phyloP scores from a whole-genome alignment of 345 rosid genomes.

The Lepidium didymum region DNA sequence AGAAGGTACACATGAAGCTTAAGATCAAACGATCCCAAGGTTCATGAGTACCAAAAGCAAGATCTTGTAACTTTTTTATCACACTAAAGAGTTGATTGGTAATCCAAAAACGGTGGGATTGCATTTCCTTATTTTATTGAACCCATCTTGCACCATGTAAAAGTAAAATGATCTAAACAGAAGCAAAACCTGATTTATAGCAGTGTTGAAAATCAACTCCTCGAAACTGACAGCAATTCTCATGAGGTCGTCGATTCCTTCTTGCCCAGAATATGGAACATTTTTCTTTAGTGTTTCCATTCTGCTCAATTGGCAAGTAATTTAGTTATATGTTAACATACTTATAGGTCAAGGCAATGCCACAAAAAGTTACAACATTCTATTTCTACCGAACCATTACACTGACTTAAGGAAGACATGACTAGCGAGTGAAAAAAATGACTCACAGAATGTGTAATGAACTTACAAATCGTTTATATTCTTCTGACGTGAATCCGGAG shows the following conservation, averaged over 20 bases:
- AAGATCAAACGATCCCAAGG: background rate
- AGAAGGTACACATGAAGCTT: background rate
- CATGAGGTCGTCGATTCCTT: slow-evolving; percentile 8
- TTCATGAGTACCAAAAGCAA: background rate
- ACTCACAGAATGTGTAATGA: background rate
- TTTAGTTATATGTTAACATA: background rate
- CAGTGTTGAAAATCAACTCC: slow-evolving; percentile 10
- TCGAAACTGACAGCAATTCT: slow-evolving; percentile 19
- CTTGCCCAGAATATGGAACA: background rate
- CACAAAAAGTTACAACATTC: background rate
- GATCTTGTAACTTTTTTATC: background rate
- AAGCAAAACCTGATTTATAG: slow-evolving; percentile 8
- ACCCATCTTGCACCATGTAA: background rate
- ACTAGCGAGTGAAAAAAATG: background rate
- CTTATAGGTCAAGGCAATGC: background rate
- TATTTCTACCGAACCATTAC: background rate
- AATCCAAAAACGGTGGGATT: background rate
- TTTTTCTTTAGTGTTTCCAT: background rate
- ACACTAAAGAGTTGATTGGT: background rate
- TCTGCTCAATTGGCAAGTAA: slow-evolving; percentile 4
- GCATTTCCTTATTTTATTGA: background rate
- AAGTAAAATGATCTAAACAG: background rate
- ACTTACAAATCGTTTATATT: slow-evolving; percentile 41
- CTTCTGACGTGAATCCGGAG: slow-evolving; percentile 36
- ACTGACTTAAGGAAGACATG: background rate